Evolutionary conservation across 345 rosid species (phyloP), one percentile per base, ranked within the genome.

Genomic region (Nephelium lappaceum): DNA sequence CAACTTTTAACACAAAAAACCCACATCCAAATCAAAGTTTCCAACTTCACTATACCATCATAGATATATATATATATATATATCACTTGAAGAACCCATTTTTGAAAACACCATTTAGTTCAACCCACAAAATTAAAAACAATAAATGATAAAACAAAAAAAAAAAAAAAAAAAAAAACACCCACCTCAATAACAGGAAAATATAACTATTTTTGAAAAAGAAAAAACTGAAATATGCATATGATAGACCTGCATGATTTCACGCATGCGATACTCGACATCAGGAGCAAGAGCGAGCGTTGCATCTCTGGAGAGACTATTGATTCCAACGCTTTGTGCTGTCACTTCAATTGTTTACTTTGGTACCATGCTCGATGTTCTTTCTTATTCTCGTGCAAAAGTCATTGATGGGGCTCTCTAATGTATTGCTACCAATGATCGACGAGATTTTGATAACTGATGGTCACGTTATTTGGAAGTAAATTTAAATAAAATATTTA

Each of bases 281-380:
- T 96, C 97, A 10, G 98, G 93, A 77, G 99, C 99, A 69, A 96
- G 98, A 76, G 88, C 85, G 18, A 91, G 90, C 10, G 95, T 92
- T n/a, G 88, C 99, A 69, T 94, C 98, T 7, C 86, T 78, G 39
- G 89, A 88, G 80, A 95, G 75, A 71, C 87, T 92, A 63, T 64
- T 86, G 71, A 93, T 91, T 36, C 98, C 99, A 11, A 89, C 85
- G 84, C 96, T 91, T 79, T 93, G 99, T 19, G 97, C 96, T 45
- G 90, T 87, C 71, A 95, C 99, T 83, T 93, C 95, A 67, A 91
- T 86, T 57, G 95, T 87, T 83, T 95, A 97, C 85, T 95, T 93
- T 8, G 96, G 88, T 39, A 95, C 95, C 58, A 93, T 89, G 78
- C 97, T 95, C 98, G n/a, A 93, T 93, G 71, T 73, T 88, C 39